Evolutionary conservation across 805 yeast species (phyloP).

Genomic region (Ogataea polymorpha): DNA sequence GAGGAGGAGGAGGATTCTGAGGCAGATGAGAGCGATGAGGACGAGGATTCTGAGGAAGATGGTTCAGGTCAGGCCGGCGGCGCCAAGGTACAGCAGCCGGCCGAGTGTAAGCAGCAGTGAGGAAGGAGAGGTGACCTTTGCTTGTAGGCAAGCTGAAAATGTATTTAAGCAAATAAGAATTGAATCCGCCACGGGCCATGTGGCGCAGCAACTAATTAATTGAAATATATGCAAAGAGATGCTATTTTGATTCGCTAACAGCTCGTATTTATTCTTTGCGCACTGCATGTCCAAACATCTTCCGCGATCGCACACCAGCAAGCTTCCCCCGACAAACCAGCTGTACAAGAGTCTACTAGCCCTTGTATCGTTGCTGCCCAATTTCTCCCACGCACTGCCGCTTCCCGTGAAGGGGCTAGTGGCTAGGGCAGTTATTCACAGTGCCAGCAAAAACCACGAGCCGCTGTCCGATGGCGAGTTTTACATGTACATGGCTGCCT

Average conservation of each 20-base stretch:
- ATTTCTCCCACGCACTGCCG: slow-evolving; percentile 24
- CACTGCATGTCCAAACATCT: slow-evolving; percentile 9
- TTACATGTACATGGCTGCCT: slow-evolving; percentile 48
- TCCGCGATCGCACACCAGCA: slow-evolving; percentile 4
- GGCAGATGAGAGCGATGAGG: slow-evolving; percentile 45
- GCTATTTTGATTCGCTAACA: not conserved
- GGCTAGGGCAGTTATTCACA: slow-evolving; percentile 10
- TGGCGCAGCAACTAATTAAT: slow-evolving; percentile 1
- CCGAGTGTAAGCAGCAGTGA: slow-evolving; percentile 74
- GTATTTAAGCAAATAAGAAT: not conserved
- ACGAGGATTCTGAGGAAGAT: slow-evolving; percentile 26
- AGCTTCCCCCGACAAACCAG: not conserved
- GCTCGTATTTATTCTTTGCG: not conserved
- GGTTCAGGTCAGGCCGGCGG: slow-evolving; percentile 20
- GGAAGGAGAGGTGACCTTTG: slow-evolving; percentile 1
- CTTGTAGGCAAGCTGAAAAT: slow-evolving; percentile 1
- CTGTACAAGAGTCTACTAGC: slow-evolving; percentile 16
- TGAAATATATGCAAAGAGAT: not conserved
- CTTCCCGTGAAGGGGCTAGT: slow-evolving; percentile 12
- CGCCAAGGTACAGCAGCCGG: slow-evolving; percentile 54
- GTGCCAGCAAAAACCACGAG: slow-evolving; percentile 10
- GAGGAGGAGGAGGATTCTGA: slow-evolving; percentile 62
- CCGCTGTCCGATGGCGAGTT: slow-evolving; percentile 35
- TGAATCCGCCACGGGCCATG: not conserved
- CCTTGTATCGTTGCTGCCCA: slow-evolving; percentile 25